Conservation (phyloP, 2,329 filamentous ascomycete species). For the Hypomyces perniciosus region DNA sequence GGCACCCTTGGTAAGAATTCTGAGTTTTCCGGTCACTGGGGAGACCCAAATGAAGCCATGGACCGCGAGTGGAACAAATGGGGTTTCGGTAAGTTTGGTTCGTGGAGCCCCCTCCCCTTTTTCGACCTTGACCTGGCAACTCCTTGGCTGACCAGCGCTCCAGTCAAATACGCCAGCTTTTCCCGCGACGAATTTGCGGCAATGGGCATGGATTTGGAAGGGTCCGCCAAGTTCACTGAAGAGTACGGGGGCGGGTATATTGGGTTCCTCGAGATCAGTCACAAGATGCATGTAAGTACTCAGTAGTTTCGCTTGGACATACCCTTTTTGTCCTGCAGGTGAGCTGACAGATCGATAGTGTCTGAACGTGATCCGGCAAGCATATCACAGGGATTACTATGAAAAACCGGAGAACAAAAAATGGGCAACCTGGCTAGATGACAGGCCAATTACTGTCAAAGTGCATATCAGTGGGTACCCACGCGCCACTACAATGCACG, state of each 20-base stretch:
- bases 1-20: too few species aligned
- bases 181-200: conserved; percentile 1
- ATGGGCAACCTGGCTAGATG: conserved; percentile 1
- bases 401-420: conserved; percentile 1
- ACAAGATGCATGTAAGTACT: conserved; percentile 3
- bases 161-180: conserved; percentile 4
- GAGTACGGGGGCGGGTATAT: conserved; percentile 4
- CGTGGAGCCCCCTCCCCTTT: not conserved
- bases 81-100: conserved; percentile 7
- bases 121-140: not conserved
- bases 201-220: conserved; percentile 3
- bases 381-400: conserved; percentile 4
- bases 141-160: not conserved
- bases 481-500: too few species aligned
- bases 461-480: too few species aligned
- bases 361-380: conserved; percentile 3
- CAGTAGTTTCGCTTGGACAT: too few species aligned
- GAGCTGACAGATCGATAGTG: not conserved
- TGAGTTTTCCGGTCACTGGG: conserved; percentile 1
- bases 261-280: conserved; percentile 4
- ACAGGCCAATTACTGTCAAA: not conserved
- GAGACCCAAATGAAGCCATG: conserved; percentile 2
- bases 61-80: conserved; percentile 4
- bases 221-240: conserved; percentile 1
- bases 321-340: too few species aligned